Conservation (phyloP, 495 filamentous ascomycete species). For the Jackrogersella multiformis region DNA sequence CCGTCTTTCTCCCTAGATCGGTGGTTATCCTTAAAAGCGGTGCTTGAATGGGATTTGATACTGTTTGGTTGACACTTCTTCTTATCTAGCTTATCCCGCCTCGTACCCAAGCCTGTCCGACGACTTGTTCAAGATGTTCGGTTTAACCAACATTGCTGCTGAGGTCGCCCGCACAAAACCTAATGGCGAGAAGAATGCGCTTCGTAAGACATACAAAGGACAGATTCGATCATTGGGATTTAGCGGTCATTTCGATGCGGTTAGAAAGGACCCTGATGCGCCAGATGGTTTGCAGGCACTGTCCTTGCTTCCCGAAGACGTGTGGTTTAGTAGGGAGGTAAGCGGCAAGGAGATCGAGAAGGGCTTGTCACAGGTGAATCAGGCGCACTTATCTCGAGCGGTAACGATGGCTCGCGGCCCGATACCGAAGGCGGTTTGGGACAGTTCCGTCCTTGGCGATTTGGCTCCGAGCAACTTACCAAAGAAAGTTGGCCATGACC, state of each 20-base stretch:
- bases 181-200: conserved; percentile 64
- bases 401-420: conserved; percentile 58
- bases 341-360: conserved; percentile 65
- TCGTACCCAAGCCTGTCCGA: conserved; percentile 53
- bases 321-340: conserved; percentile 60
- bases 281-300: conserved; percentile 56
- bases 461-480: conserved; percentile 43
- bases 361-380: conserved; percentile 51
- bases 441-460: conserved; percentile 63
- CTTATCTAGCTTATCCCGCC: conserved; percentile 57
- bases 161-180: conserved; percentile 63
- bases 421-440: conserved; percentile 60
- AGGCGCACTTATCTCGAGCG: conserved; percentile 53
- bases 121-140: conserved; percentile 63
- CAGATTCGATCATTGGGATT: conserved; percentile 65
- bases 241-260: conserved; percentile 62
- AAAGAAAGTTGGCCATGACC: conserved; percentile 49
- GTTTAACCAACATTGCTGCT: conserved; percentile 57
- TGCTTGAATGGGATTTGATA: conserved; percentile 35
- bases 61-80: conserved; percentile 59
- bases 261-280: conserved; percentile 54
- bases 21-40: conserved; percentile 16
- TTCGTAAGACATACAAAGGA: conserved; percentile 68
- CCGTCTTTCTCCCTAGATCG: conserved; percentile 12
- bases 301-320: conserved; percentile 61